phyloP scores from a whole-genome alignment of 129 eudicot genomes.

The Oenanthe sinensis region DNA sequence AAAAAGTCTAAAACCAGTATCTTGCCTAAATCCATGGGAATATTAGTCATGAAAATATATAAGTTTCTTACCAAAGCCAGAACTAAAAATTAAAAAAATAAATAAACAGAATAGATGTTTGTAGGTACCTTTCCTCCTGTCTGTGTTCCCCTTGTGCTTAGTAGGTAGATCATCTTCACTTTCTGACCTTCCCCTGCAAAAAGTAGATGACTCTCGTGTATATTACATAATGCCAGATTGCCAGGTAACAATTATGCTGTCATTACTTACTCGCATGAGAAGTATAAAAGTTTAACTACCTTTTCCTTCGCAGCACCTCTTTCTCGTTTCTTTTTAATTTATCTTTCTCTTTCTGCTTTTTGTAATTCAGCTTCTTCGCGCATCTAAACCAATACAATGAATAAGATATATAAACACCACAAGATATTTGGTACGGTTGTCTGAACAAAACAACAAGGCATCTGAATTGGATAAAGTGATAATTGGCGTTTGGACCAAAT shows the following conservation, averaged over 20 bases:
- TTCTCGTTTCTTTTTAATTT: conserved; percentile 36
- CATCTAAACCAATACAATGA: conserved; percentile 37
- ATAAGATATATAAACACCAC: not conserved
- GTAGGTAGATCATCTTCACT: conserved; percentile 38
- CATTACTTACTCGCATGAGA: not conserved
- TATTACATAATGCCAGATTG: not conserved
- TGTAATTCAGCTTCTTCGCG: conserved; percentile 73
- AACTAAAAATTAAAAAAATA: not conserved
- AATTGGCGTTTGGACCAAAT: not conserved
- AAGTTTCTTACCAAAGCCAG: not conserved
- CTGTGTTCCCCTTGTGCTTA: conserved; percentile 33
- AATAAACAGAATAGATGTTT: not conserved
- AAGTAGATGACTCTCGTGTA: not conserved
- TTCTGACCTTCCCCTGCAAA: conserved; percentile 54
- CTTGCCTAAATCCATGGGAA: not conserved
- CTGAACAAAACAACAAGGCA: not conserved
- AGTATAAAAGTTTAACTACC: conserved; percentile 28
- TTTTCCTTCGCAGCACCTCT: conserved; percentile 44
- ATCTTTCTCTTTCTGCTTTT: conserved; percentile 59
- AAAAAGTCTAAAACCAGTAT: not conserved
- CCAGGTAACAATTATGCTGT: no score
- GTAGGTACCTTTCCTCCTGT: conserved; percentile 43
- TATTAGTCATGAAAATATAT: not conserved
- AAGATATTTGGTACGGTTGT: not conserved
- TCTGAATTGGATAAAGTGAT: not conserved